phyloP scores from a whole-genome alignment of 192 early-diverging fungal species.

The Neocallimastix lanati region DNA sequence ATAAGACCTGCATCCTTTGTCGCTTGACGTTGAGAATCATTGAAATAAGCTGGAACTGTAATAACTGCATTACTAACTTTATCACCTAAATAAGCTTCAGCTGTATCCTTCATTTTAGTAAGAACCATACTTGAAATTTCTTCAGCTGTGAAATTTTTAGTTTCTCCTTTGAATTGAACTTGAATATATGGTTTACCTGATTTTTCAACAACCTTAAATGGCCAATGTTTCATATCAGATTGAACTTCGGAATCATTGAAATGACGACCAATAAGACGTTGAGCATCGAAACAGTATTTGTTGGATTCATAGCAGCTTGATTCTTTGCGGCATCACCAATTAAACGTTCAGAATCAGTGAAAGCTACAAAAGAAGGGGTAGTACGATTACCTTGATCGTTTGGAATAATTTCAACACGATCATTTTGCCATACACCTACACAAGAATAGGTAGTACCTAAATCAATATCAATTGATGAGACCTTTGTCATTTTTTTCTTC shows the following conservation, averaged over 20 bases:
- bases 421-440: conserved; percentile 56
- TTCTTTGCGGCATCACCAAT: conserved; percentile 81
- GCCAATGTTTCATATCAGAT: conserved; percentile 64
- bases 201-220: conserved; percentile 56
- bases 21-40: conserved; percentile 78
- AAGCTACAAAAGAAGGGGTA: conserved; percentile 72
- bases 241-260: conserved; percentile 70
- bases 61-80: conserved; percentile 50
- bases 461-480: conserved; percentile 70
- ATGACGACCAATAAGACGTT: conserved; percentile 74
- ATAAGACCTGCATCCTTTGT: conserved; percentile 82
- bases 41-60: conserved; percentile 75
- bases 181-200: conserved; percentile 52
- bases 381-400: conserved; percentile 82
- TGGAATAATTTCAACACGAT: conserved; percentile 52
- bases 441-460: conserved; percentile 94
- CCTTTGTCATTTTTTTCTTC: no score
- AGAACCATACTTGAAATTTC: conserved; percentile 62
- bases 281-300: conserved; percentile 82
- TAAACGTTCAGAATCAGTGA: conserved; percentile 57
- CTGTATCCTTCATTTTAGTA: conserved; percentile 61
- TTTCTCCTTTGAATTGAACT: conserved; percentile 66
- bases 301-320: conserved; percentile 75
- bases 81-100: conserved; percentile 58
- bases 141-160: conserved; percentile 61